Percentiles rank a stretch among this genome's conserved stretches.
These are phyloP conservation scores for Aspergillus sp. DNA, from an alignment of 2,329 filamentous ascomycete genomes.

Conservation along the genomic window DNA sequence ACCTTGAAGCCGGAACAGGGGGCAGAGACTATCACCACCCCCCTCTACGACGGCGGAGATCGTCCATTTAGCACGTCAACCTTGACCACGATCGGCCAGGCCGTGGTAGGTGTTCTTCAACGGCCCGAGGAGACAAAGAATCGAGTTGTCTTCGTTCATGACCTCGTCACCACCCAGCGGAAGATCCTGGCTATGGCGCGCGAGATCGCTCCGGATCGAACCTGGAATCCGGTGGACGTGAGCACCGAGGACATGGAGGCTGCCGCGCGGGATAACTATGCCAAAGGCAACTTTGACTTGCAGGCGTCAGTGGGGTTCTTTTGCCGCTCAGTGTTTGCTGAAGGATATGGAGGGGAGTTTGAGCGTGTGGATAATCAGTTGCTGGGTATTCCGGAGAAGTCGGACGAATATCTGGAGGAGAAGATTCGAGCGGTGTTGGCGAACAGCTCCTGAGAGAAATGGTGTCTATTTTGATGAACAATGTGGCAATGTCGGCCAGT, in stretches of 20 bases:
- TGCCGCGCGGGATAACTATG: neutral
- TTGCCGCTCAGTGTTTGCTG: constrained; percentile 1
- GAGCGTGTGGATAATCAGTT: constrained; percentile 5
- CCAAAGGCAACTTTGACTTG: neutral
- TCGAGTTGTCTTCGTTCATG: constrained; percentile 6
- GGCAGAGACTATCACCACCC: neutral
- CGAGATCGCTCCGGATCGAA: neutral
- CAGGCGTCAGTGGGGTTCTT: neutral
- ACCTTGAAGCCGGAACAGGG: neutral
- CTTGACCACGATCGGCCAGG: constrained; percentile 6
- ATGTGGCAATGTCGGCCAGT: no score
- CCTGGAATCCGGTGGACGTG: neutral
- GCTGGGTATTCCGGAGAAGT: neutral
- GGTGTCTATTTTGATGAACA: no score
- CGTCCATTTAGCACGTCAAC: constrained; percentile 12
- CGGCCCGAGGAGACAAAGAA: constrained; percentile 9
- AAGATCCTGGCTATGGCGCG: constrained; percentile 5
- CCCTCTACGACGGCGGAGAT: constrained; percentile 11
- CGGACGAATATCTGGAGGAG: constrained; percentile 3
- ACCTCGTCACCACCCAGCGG: constrained; percentile 9
- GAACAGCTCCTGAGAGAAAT: neutral
- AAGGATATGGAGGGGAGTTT: constrained; percentile 3
- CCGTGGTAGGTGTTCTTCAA: neutral
- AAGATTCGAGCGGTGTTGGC: constrained; percentile 1
- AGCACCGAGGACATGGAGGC: neutral